A percentile compares a stretch with the other conserved stretches of the same genome.
Evolutionary conservation across 257 asterid species (phyloP).

Genomic region (Primulina huaijiensis): DNA sequence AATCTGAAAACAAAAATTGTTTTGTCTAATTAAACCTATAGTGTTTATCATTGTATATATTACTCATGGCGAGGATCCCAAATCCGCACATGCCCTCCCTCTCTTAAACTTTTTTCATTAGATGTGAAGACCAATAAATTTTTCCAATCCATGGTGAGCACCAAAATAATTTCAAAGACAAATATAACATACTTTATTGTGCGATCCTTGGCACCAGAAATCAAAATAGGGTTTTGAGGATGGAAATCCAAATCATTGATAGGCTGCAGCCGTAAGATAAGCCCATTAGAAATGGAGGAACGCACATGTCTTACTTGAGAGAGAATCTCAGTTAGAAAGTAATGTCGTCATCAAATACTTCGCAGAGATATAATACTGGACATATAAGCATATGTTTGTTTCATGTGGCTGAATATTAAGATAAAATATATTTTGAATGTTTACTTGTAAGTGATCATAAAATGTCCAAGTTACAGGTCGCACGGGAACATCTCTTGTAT

Average conservation of each 20-base stretch:
- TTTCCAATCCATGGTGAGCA: slow-evolving; percentile 12
- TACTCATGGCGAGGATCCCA: not conserved
- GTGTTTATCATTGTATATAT: not conserved
- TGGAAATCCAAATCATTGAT: slow-evolving; percentile 88
- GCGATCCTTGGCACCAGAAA: slow-evolving; percentile 88
- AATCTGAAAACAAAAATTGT: not conserved
- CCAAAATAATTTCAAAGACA: slow-evolving; percentile 26
- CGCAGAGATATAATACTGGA: slow-evolving; percentile 9
- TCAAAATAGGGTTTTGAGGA: slow-evolving; percentile 72
- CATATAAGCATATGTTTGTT: slow-evolving; percentile 10
- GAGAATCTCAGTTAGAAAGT: not conserved
- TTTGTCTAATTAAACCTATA: not conserved
- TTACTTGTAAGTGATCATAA: slow-evolving; percentile 75
- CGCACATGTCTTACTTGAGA: not conserved
- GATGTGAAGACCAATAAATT: slow-evolving; percentile 19
- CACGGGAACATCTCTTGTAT: slow-evolving; percentile 57
- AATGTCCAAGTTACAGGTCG: slow-evolving; percentile 71
- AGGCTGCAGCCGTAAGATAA: slow-evolving; percentile 57
- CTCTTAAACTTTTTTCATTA: not conserved
- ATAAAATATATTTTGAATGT: slow-evolving; percentile 13
- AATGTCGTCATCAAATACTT: slow-evolving; percentile 15
- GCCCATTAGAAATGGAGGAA: slow-evolving; percentile 26
- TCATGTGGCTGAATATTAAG: slow-evolving; percentile 12
- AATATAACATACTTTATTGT: slow-evolving; percentile 65
- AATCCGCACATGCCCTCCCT: not conserved